Percentiles rank a stretch among this genome's conserved stretches.
Conservation (phyloP, 805 yeast species). For the Nakazawaea siamensis region DNA sequence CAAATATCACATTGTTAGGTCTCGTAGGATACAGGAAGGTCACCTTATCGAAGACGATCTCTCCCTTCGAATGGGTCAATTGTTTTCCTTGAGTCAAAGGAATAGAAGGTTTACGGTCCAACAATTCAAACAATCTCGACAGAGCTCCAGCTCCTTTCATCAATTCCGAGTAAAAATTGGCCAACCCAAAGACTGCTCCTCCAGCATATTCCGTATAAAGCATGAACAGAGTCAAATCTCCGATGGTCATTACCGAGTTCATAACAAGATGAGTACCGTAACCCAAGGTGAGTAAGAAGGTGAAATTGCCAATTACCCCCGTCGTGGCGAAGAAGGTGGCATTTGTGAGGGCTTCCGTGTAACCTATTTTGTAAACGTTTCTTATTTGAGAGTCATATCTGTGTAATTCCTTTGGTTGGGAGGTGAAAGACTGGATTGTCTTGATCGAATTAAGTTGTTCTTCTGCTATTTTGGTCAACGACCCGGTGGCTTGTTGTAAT, state of each 20-base stretch:
- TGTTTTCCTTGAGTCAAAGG: constrained; percentile 55
- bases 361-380: constrained; percentile 59
- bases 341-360: constrained; percentile 71
- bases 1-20: constrained; percentile 60
- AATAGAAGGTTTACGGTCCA: constrained; percentile 73
- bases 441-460: constrained; percentile 80
- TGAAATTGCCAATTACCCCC: constrained; percentile 76
- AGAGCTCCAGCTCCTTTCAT: constrained; percentile 99
- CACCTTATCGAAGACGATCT: constrained; percentile 60
- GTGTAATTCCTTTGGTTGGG: constrained; percentile 71
- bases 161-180: constrained; percentile 84
- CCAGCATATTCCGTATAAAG: constrained; percentile 96
- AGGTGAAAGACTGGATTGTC: constrained; percentile 87
- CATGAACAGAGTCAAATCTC: constrained; percentile 88
- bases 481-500: constrained; percentile 81
- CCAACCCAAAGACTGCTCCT: constrained; percentile 81
- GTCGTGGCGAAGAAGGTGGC: constrained; percentile 78
- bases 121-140: constrained; percentile 78
- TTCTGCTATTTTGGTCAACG: constrained; percentile 82
- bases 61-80: constrained; percentile 36
- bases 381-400: constrained; percentile 69
- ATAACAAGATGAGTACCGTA: constrained; percentile 78
- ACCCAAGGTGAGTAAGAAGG: constrained; percentile 66
- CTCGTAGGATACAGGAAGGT: constrained; percentile 82
- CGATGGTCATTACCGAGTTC: constrained; percentile 67